A percentile compares a stretch with the other conserved stretches of the same genome.
Conservation (phyloP, 2,329 filamentous ascomycete species). For the Xylariales sp. region DNA sequence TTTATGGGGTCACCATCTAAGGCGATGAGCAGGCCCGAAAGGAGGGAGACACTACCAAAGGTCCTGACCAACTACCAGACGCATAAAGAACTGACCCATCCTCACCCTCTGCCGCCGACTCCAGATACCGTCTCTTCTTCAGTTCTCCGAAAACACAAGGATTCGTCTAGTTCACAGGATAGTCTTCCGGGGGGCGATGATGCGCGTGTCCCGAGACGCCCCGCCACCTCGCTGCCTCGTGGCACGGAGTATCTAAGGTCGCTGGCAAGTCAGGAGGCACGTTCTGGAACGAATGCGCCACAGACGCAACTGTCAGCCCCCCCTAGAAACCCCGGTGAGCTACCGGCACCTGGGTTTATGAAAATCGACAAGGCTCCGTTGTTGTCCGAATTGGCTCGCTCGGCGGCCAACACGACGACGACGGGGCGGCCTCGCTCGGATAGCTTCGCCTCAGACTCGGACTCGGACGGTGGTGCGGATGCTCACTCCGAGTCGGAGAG, state of each 20-base stretch:
- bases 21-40: conserved; percentile 57
- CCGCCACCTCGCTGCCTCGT: conserved; percentile 37
- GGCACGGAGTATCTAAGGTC: conserved; percentile 46
- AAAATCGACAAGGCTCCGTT: conserved; percentile 46
- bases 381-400: conserved; percentile 50
- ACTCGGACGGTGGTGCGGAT: conserved; percentile 56
- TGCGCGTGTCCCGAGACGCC: conserved; percentile 36
- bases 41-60: conserved; percentile 59
- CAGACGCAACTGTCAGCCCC: conserved; percentile 50
- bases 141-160: conserved; percentile 54
- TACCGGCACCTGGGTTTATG: conserved; percentile 33
- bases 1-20: conserved; percentile 30
- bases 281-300: conserved; percentile 37
- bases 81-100: conserved; percentile 54
- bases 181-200: conserved; percentile 40
- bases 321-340: conserved; percentile 49
- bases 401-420: conserved; percentile 59
- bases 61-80: conserved; percentile 62
- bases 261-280: conserved; percentile 37
- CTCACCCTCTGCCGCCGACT: conserved; percentile 65
- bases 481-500: conserved; percentile 57
- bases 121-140: conserved; percentile 70
- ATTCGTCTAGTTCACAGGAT: conserved; percentile 44
- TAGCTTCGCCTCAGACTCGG: conserved; percentile 60
- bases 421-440: conserved; percentile 54